Evolutionary conservation across 139 green algal species (phyloP), one percentile per base, ranked within the genome.

Genomic region (Eudorina sp.): DNA sequence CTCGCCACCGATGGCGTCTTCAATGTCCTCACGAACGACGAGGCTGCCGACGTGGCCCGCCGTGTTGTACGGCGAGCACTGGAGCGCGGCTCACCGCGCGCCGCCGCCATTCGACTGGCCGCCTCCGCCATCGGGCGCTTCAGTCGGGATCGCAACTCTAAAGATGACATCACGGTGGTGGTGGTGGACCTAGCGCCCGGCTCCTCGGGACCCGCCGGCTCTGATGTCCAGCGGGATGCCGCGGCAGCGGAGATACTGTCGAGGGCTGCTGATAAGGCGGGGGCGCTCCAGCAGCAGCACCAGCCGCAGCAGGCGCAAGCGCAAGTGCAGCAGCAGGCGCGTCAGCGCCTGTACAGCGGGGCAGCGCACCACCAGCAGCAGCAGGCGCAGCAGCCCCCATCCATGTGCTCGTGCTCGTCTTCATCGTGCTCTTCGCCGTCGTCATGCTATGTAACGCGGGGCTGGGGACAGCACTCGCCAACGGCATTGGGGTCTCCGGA

Each of bases 61-160:
- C 78, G 78, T 25, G 60, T 85, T 18, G 25, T 85, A 25, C 1
- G 3, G 1, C 78, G 78, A 13, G 78, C 78, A 6, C 14, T 29
- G 7, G 25, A 85, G 78, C 55, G 58, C 21, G 78, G 78, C 36
- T 29, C 58, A 11, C 2, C 78, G 7, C 78, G 78, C 23, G 25
- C 55, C 53, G 23, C 78, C 25, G 78, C 78, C 25, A 51, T 85
- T 4, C 78, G 53, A 4, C 11, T 85, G 78, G 78, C 78, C 23
- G 55, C 78, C 7, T 75, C 55, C 36, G 78, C 78, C 55, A 85
- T 85, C 41, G 78, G 55, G 23, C 55, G 78, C 21, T 85, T 85
- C 78, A 85, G 78, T 41, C 78, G 78, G 21, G 78, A 74, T 27
- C 78, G 78, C 25, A 85, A 85, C 78, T 60, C 38, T 55, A 85